Evolutionary conservation across 2,329 filamentous ascomycete species (phyloP).

Genomic region (Xylaria sp.): DNA sequence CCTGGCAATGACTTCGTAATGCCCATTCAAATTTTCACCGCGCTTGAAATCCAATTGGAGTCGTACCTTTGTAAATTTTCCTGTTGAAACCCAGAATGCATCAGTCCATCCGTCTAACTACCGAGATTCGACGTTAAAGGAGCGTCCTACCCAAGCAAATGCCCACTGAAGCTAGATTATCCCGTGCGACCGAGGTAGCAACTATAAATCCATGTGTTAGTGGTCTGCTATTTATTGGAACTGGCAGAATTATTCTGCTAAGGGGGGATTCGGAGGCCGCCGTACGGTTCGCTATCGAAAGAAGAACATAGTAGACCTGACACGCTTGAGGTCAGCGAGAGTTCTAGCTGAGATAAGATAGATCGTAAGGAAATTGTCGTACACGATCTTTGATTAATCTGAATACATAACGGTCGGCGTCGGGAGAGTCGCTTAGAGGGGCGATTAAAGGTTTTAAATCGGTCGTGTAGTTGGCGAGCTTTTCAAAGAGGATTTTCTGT

Average conservation of each 20-base stretch:
- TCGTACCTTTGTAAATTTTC: conserved; percentile 85
- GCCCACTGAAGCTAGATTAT: conserved; percentile 86
- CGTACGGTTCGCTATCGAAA: conserved; percentile 81
- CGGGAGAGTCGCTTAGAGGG: conserved; percentile 73
- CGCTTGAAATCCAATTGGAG: background rate
- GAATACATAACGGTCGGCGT: conserved; percentile 85
- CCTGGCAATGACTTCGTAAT: background rate
- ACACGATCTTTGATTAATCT: conserved; percentile 76
- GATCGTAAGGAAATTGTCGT: conserved; percentile 3
- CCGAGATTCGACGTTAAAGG: conserved; percentile 22
- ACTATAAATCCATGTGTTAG: conserved; percentile 53
- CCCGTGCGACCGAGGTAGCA: conserved; percentile 84
- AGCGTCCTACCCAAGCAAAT: conserved; percentile 74
- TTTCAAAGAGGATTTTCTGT: conserved; percentile 81
- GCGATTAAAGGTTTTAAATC: conserved; percentile 85
- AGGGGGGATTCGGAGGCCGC: background rate
- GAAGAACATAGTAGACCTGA: conserved; percentile 86
- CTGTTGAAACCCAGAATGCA: conserved; percentile 54
- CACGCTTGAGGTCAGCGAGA: conserved; percentile 14
- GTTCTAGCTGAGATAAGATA: background rate
- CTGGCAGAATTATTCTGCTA: background rate
- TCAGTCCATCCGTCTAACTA: conserved; percentile 13
- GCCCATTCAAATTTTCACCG: no score
- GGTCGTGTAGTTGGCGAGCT: conserved; percentile 94
- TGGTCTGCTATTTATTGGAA: background rate